Evolutionary conservation across 139 green algal species (phyloP), one percentile per base, ranked within the genome.

Genomic region (Desmodesmus armatus): DNA sequence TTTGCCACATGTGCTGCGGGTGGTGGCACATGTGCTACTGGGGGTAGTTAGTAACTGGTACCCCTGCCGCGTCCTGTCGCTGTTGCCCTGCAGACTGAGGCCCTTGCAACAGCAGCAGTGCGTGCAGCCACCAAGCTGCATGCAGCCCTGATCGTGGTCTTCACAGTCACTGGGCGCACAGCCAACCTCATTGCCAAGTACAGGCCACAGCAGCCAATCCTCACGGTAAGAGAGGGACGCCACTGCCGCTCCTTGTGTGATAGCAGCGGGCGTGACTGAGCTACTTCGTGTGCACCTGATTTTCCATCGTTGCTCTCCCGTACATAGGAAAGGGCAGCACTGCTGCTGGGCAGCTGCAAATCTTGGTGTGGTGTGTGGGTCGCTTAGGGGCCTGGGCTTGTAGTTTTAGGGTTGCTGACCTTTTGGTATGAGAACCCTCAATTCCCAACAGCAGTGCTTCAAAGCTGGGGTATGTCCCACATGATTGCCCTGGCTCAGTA

Each of bases 111-210:
- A 5, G 93, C 91, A 5, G 96, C 95, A 0, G 96, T 98, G 70
- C 91, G 96, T 25, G 91, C 91, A 5, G 94, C 94, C 11, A 93
- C 93, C 86, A 98, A 98, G 92, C 94, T 97, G 85, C 79, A 92
- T 5, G 96, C 96, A 0, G 89, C 89, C 3, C 80, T 98, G 53
- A 96, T 98, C 66, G 91, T 98, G 7, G 94, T 94, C 25, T 97
- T 97, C 89, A 94, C 94, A 15, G 88, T 94, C 35, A 95, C 92
- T 13, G 96, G 95, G 80, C 89, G 92, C 82, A 98, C 94, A 25
- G 93, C 93, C 0, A 87, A 87, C 69, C 89, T 97, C 76, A 85
- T 98, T 60, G 90, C 96, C 79, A 98, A 98, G 91, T 98, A 97
- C 93, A 91, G 94, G 62, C 93, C 94, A 0, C 77, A 87, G 40